These are phyloP conservation scores for Austroboletus novae-zelandiae DNA, from an alignment of 1,284 basidiomycete species.

Conservation along the genomic window DNA sequence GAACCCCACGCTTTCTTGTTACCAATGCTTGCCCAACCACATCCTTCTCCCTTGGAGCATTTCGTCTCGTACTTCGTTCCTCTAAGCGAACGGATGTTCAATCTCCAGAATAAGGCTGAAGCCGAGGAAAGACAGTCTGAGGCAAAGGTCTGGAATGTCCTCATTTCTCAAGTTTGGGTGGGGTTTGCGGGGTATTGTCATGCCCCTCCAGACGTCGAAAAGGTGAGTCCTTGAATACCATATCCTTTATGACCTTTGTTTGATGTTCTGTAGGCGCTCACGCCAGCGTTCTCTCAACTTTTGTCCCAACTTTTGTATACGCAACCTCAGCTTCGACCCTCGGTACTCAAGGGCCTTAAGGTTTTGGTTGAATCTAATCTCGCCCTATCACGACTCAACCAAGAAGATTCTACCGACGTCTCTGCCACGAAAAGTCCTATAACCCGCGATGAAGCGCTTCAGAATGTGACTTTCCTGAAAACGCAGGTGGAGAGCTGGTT, in stretches of 20 bases:
- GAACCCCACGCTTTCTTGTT: slow-evolving; percentile 89
- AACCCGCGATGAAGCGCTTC: slow-evolving; percentile 53
- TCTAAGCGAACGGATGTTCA: slow-evolving; percentile 90
- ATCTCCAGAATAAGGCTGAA: slow-evolving; percentile 77
- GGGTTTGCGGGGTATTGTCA: slow-evolving; percentile 86
- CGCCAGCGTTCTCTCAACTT: slow-evolving; percentile 77
- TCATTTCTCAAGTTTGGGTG: slow-evolving; percentile 92
- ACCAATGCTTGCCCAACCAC: slow-evolving; percentile 83
- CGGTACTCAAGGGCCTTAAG: slow-evolving; percentile 81
- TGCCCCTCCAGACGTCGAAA: slow-evolving; percentile 54
- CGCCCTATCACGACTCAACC: slow-evolving; percentile 38
- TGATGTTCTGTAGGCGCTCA: slow-evolving; percentile 54
- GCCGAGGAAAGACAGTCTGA: slow-evolving; percentile 72
- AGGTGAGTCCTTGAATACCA: slow-evolving; percentile 7
- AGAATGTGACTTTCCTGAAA: slow-evolving; percentile 75
- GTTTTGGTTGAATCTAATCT: slow-evolving; percentile 77
- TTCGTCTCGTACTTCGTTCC: slow-evolving; percentile 93
- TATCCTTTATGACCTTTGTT: background rate
- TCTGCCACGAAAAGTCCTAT: slow-evolving; percentile 29
- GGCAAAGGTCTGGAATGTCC: slow-evolving; percentile 91
- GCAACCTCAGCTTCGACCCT: slow-evolving; percentile 80
- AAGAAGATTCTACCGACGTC: slow-evolving; percentile 31
- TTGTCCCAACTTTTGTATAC: slow-evolving; percentile 89
- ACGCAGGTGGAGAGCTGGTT: slow-evolving; percentile 89
- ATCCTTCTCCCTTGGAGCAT: slow-evolving; percentile 79